These are phyloP conservation scores for Panellus pusillus DNA, from an alignment of 768 basidiomycete genomes.

Conservation along the genomic window DNA sequence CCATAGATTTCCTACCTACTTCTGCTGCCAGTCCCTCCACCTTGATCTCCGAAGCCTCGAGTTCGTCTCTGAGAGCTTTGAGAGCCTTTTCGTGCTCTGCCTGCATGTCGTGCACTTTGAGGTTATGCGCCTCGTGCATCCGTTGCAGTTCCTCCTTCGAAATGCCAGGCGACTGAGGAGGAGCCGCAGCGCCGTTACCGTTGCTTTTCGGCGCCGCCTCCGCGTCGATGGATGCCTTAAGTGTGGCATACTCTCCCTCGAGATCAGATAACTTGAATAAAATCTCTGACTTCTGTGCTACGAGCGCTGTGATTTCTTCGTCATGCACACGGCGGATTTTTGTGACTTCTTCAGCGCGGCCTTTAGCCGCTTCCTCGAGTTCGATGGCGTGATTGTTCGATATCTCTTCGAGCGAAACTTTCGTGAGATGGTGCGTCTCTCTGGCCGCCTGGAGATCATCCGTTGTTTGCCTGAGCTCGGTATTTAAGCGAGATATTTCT, in stretches of 20 bases:
- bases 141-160: slow-evolving; percentile 76
- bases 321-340: slow-evolving; percentile 61
- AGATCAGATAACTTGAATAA: slow-evolving; percentile 66
- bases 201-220: slow-evolving; percentile 59
- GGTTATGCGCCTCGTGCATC: slow-evolving; percentile 82
- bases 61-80: slow-evolving; percentile 53
- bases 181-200: slow-evolving; percentile 38
- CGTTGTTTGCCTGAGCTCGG: slow-evolving; percentile 61
- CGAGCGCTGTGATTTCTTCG: slow-evolving; percentile 56
- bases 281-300: slow-evolving; percentile 62
- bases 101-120: slow-evolving; percentile 74
- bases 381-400: slow-evolving; percentile 68
- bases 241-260: slow-evolving; percentile 73
- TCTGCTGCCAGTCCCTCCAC: slow-evolving; percentile 59
- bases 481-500: slow-evolving; percentile 54
- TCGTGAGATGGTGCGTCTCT: slow-evolving; percentile 67
- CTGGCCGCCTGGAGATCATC: slow-evolving; percentile 68
- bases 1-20: slow-evolving; percentile 72
- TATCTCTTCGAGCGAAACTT: slow-evolving; percentile 69
- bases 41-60: slow-evolving; percentile 51
- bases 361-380: slow-evolving; percentile 72
- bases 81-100: slow-evolving; percentile 63
- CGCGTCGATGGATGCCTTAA: slow-evolving; percentile 54
- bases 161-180: slow-evolving; percentile 48
- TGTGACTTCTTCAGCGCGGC: slow-evolving; percentile 69